Percentiles rank a stretch among this genome's conserved stretches.
Conservation (phyloP, 345 rosid species). For the Salix exigua region DNA sequence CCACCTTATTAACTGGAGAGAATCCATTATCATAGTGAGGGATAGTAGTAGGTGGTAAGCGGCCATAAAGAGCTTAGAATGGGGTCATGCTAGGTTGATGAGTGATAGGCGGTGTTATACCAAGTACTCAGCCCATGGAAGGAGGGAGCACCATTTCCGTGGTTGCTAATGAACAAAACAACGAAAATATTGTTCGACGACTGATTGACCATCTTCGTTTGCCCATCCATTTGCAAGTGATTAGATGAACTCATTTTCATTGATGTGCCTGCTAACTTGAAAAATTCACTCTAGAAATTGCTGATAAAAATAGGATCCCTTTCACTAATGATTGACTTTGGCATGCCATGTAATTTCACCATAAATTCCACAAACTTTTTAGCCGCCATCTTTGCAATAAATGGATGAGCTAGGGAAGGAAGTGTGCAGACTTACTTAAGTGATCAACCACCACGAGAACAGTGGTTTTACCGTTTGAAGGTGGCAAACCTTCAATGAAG, state of each 20-base stretch:
- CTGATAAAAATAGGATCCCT: neutral
- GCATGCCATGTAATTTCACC: neutral
- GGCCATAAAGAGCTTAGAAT: neutral
- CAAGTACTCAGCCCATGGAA: neutral
- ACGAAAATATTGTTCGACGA: neutral
- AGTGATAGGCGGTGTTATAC: neutral
- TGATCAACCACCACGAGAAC: too few relatives aligned
- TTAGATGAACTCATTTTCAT: too few relatives aligned
- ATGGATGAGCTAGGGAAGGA: too few relatives aligned
- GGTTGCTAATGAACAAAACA: neutral
- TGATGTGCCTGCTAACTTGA: neutral
- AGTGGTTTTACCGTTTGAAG: too few relatives aligned
- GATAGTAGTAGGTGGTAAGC: neutral
- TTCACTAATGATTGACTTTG: too few relatives aligned
- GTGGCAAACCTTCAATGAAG: too few relatives aligned
- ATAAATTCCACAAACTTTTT: too few relatives aligned
- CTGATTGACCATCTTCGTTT: too few relatives aligned
- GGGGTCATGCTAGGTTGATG: neutral
- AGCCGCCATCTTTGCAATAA: too few relatives aligned
- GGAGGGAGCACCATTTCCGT: neutral
- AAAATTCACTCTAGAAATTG: neutral
- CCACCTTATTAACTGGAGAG: too few relatives aligned
- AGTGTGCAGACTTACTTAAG: too few relatives aligned
- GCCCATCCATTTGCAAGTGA: neutral
- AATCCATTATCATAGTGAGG: too few relatives aligned